Evolutionary conservation across 1,139 yeast genomes (phyloP).

Genomic region (Scheffersomyces quercinus): DNA sequence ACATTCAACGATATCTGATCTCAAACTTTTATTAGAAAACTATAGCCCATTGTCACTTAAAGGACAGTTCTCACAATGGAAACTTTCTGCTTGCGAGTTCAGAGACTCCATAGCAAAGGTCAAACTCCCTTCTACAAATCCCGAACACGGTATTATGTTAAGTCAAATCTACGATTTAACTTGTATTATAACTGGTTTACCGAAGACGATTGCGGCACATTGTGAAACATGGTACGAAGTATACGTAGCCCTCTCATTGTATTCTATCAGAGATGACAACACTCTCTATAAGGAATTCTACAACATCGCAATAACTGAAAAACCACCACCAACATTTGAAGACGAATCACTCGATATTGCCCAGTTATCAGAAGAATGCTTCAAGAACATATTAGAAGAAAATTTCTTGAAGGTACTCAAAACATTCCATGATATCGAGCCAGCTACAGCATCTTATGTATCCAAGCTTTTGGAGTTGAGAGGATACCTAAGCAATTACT

Average conservation of each 20-base stretch:
- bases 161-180: conserved; percentile 46
- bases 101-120: conserved; percentile 35
- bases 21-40: conserved; percentile 37
- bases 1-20: conserved; percentile 48
- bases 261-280: conserved; percentile 52
- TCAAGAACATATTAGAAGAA: conserved; percentile 59
- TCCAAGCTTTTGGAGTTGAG: conserved; percentile 66
- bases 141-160: conserved; percentile 26
- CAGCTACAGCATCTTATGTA: conserved; percentile 66
- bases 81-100: conserved; percentile 48
- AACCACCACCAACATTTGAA: conserved; percentile 26
- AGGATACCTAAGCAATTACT: conserved; percentile 58
- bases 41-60: conserved; percentile 45
- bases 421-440: conserved; percentile 61
- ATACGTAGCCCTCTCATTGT: conserved; percentile 59
- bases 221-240: conserved; percentile 74
- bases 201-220: conserved; percentile 47
- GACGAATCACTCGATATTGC: conserved; percentile 30
- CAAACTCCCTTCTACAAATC: conserved; percentile 19
- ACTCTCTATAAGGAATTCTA: conserved; percentile 35
- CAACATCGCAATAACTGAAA: conserved; percentile 32
- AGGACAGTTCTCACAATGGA: conserved; percentile 51
- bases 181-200: conserved; percentile 53
- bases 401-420: conserved; percentile 61
- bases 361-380: conserved; percentile 54